phyloP scores from a whole-genome alignment of 129 eudicot species.

The Artemisia argyi region DNA sequence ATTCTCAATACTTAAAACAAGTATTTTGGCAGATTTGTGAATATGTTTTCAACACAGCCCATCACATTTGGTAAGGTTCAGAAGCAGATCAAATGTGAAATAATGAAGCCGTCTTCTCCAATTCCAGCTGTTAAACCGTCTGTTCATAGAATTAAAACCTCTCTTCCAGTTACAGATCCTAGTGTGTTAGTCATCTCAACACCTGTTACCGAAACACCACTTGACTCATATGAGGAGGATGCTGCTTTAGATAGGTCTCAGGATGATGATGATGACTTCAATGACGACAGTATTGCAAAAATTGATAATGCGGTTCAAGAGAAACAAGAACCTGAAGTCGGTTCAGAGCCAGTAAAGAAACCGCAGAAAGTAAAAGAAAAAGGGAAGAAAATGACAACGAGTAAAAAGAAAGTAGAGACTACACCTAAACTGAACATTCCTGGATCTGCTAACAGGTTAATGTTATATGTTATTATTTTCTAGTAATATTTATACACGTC shows the following conservation, averaged over 20 bases:
- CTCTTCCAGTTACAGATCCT: constrained; percentile 32
- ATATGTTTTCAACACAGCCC: constrained; percentile 51
- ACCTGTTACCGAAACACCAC: constrained; percentile 24
- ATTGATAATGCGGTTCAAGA: constrained; percentile 26
- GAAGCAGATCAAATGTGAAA: constrained; percentile 77
- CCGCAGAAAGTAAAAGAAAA: constrained; percentile 28
- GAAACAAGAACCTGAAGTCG: constrained; percentile 23
- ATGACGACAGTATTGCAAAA: constrained; percentile 14
- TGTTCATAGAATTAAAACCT: not conserved
- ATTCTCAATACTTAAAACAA: constrained; percentile 1
- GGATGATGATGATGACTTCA: constrained; percentile 24
- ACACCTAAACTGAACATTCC: constrained; percentile 45
- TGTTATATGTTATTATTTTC: not conserved
- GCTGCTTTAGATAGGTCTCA: constrained; percentile 27
- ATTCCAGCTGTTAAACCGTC: constrained; percentile 26
- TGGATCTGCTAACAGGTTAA: constrained; percentile 76
- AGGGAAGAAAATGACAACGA: constrained; percentile 34
- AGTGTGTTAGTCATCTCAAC: constrained; percentile 23
- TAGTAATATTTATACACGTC: not conserved
- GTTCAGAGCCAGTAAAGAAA: constrained; percentile 29
- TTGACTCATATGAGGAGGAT: constrained; percentile 28
- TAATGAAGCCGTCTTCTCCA: constrained; percentile 38
- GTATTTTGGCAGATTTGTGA: constrained; percentile 61
- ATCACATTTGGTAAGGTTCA: constrained; percentile 75
- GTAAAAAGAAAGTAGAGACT: constrained; percentile 44